phyloP scores from a whole-genome alignment of 2,329 filamentous ascomycete genomes.

The Fusarium sp. region DNA sequence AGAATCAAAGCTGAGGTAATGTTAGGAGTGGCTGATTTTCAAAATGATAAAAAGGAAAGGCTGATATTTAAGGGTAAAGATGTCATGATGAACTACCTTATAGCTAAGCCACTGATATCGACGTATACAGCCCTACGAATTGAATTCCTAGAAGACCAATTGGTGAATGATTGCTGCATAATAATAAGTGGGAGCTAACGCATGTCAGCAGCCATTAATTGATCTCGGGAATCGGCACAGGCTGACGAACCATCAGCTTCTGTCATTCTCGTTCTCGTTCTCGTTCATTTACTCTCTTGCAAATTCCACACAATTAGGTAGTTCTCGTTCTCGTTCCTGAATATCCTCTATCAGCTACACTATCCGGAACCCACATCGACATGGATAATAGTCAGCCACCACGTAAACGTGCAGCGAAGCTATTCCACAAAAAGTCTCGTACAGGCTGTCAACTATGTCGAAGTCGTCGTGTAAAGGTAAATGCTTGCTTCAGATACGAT shows the following conservation, averaged over 20 bases:
- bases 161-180: neutral
- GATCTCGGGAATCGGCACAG: neutral
- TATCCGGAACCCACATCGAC: neutral
- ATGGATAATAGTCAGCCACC: neutral
- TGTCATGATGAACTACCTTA: neutral
- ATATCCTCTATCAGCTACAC: no score
- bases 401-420: conserved; percentile 1
- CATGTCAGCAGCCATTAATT: no score
- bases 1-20: neutral
- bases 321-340: conserved; percentile 9
- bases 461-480: conserved; percentile 11
- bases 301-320: no score
- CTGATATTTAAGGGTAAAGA: neutral
- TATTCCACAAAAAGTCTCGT: conserved; percentile 13
- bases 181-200: neutral
- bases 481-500: no score
- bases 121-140: neutral
- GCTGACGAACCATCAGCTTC: neutral
- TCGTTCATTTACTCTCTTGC: neutral
- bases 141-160: neutral
- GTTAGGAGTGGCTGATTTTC: neutral
- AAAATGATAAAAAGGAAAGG: neutral
- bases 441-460: conserved; percentile 9
- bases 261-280: neutral
- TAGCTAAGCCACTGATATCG: neutral